Evolutionary conservation across 2,329 filamentous ascomycete genomes (phyloP), one percentile per base, ranked within the genome.

Genomic region (Madurella mycetomatis): DNA sequence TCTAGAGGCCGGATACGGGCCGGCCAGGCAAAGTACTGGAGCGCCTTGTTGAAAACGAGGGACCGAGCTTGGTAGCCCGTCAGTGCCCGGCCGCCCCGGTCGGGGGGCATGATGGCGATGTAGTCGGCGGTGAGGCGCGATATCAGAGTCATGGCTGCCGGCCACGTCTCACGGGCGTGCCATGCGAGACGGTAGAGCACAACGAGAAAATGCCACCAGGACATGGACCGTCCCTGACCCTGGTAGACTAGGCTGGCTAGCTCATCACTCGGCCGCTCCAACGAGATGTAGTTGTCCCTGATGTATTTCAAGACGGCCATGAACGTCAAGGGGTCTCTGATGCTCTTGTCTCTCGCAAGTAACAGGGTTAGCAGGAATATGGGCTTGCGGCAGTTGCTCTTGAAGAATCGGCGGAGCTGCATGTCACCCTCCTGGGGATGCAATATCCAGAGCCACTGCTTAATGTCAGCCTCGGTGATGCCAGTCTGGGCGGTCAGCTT

Each of bases 371-470:
- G 59, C 8, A 77, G 57, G 37, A 76, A 77, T 4, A 72, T 56
- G 2, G 74, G 74, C 51, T 71, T 73, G 8, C 64, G 66, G 9
- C 55, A 59, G 19, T 68, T 60, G 16, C 60, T 65, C 1, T 66
- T 67, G 40, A 72, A 47, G 18, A 76, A 67, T 11, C 73, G 68
- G 43, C 68, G 58, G 7, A 72, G 62, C 13, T 69, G 69, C 41
- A 48, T 60, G 51, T 75, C 73, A 8, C 67, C 66, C 45, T 68
- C 60, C 7, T 66, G 54, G 0, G 64, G 70, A 0, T 64, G 66
- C 16, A 77, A 46, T 19, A 77, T 72, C 72, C 71, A 75, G 41
- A 70, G 52, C 73, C 74, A 76, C 40, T 70, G 69, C 12, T 68
- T 66, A 31, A 76, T 47, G 40, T 74, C 67, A 1, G 62, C 62